Evolutionary conservation across 2,329 filamentous ascomycete species (phyloP), one percentile per base, ranked within the genome.

Genomic region (Aspergillus calidoustus): DNA sequence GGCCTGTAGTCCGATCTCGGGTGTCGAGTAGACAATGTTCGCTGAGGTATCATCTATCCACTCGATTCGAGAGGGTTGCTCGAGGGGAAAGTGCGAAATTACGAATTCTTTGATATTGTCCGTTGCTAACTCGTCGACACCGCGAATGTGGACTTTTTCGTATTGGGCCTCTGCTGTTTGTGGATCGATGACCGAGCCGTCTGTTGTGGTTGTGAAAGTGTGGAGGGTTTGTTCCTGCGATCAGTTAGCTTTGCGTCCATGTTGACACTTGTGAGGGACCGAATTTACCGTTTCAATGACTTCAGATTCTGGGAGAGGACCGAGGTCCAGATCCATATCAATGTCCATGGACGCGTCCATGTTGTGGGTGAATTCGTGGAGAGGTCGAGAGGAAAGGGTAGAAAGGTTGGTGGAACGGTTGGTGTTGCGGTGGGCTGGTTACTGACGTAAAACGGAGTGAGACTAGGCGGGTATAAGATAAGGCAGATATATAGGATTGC

Each of bases 1-100:
- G 22, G 87, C 87, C 55, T 81, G 75, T 5, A 81, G 70, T 2
- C 87, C 87, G 13, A 83, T 77, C 49, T 84, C 80, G 13, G 81
- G 72, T 41, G 80, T 82, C 60, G 82, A 81, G 79, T 95, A 98
- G 56, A 96, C 78, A 57, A 97, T 82, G 74, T 98, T 98, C 64
- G 92, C 92, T 0, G 92, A 94, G 7, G 87, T 89, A 76, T 99
- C 95, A 75, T 98, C 92, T 67, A 99, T 92, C 95, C 95, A 99
- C 79, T 98, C 93, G 65, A 97, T 83, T 64, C 86, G 84, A 59
- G 85, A 81, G 60, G 88, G 81, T 56, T 80, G 72, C 59, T 83
- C 81, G 15, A 77, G 74, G 41, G 83, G 79, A 71, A 86, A 92
- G 75, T 95, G 86, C 65, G 91, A 84, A 52, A 82, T 78, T 8